phyloP scores from a whole-genome alignment of 495 filamentous ascomycete genomes.

The Trypethelium eluteriae region DNA sequence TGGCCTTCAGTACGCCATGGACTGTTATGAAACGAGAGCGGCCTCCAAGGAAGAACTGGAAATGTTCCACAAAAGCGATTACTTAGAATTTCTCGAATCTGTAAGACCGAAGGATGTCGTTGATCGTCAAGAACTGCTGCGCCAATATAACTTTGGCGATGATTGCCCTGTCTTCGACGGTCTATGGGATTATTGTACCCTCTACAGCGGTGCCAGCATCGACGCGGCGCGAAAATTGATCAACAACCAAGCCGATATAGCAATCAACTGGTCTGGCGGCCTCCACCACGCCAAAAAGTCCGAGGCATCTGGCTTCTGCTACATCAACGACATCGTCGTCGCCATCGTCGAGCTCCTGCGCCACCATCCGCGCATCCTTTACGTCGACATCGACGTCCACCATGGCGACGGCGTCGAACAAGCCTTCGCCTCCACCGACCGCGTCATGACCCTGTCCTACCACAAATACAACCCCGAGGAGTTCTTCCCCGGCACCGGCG shows the following conservation, averaged over 20 bases:
- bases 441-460: conserved; percentile 92
- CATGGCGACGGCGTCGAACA: conserved; percentile 97
- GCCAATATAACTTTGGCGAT: conserved; percentile 75
- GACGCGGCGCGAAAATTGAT: conserved; percentile 87
- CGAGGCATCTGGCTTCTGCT: conserved; percentile 93
- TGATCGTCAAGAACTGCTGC: conserved; percentile 41
- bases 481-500: conserved; percentile 64
- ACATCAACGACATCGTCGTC: conserved; percentile 97
- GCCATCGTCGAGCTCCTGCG: conserved; percentile 85
- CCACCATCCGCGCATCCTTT: conserved; percentile 83
- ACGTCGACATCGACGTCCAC: conserved; percentile 97
- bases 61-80: conserved; percentile 80
- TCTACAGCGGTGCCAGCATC: conserved; percentile 83
- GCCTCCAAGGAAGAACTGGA: conserved; percentile 83
- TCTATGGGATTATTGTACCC: conserved; percentile 85
- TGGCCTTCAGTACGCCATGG: conserved; percentile 94
- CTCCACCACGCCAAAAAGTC: conserved; percentile 96
- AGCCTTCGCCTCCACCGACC: conserved; percentile 92
- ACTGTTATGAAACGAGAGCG: conserved; percentile 71
- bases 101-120: conserved; percentile 44
- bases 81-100: conserved; percentile 74
- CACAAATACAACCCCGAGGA: conserved; percentile 86
- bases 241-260: conserved; percentile 81
- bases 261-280: conserved; percentile 98
- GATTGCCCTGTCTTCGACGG: conserved; percentile 97